These are phyloP conservation scores for Kregervanrija fluxuum DNA, from an alignment of 805 yeast species.

Conservation along the genomic window DNA sequence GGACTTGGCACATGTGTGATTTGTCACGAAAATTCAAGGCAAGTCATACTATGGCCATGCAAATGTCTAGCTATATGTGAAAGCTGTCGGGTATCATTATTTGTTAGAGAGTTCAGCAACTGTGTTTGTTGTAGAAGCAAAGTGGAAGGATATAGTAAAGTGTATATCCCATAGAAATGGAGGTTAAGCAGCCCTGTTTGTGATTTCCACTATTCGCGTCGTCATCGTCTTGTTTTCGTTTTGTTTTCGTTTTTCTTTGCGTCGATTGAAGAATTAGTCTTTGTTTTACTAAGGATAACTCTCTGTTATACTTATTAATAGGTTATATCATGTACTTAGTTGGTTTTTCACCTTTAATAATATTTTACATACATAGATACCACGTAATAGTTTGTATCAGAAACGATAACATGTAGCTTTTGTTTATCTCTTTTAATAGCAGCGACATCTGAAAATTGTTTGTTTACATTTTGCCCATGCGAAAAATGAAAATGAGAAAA, in stretches of 20 bases:
- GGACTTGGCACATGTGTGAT: slow-evolving; percentile 60
- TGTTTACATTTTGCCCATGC: slow-evolving; percentile 1
- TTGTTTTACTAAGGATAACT: too few relatives aligned
- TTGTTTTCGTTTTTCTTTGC: not conserved
- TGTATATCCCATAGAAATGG: slow-evolving; percentile 43
- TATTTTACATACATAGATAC: too few relatives aligned
- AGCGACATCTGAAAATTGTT: too few relatives aligned
- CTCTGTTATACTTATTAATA: too few relatives aligned
- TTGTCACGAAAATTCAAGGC: slow-evolving; percentile 68
- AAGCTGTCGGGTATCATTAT: slow-evolving; percentile 66
- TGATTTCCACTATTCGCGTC: not conserved
- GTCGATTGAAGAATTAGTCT: too few relatives aligned
- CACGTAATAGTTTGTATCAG: too few relatives aligned
- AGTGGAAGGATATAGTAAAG: slow-evolving; percentile 60
- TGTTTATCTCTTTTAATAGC: too few relatives aligned
- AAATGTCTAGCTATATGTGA: slow-evolving; percentile 86
- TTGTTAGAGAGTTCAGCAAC: slow-evolving; percentile 61
- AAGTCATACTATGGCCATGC: slow-evolving; percentile 89
- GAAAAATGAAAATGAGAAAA: too few relatives aligned
- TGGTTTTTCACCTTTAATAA: too few relatives aligned
- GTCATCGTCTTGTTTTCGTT: not conserved
- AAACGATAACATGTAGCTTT: too few relatives aligned
- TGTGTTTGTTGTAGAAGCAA: slow-evolving; percentile 81
- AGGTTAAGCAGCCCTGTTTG: not conserved
- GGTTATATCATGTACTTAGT: too few relatives aligned